Conservation (phyloP, 345 rosid genomes). For the Citrus glauca region DNA sequence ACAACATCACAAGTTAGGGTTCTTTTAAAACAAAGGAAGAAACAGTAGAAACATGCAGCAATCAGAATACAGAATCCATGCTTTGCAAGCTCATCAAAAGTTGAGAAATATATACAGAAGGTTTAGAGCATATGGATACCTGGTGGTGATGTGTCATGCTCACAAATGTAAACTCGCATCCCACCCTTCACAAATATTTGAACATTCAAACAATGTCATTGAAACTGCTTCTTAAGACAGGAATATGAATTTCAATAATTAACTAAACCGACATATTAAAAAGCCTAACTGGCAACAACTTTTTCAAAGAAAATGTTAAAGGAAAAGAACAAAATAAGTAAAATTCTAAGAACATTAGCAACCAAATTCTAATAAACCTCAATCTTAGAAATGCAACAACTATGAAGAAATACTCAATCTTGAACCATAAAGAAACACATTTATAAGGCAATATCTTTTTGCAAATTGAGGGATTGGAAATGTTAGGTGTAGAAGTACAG, state of each 20-base stretch:
- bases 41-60: not conserved
- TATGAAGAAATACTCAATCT: not conserved
- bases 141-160: conserved; percentile 80
- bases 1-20: not conserved
- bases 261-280: not conserved
- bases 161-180: conserved; percentile 71
- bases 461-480: not conserved
- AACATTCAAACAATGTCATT: conserved; percentile 6
- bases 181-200: conserved; percentile 58
- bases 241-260: not conserved
- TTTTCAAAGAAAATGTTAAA: not conserved
- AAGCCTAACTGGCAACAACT: not conserved
- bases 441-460: not conserved
- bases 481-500: not conserved
- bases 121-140: conserved; percentile 34
- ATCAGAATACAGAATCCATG: not conserved
- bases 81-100: not conserved
- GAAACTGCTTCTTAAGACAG: not conserved
- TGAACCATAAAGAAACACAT: not conserved
- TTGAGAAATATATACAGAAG: not conserved
- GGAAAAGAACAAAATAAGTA: not conserved
- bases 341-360: not conserved
- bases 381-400: not conserved
- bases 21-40: not conserved
- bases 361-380: not conserved